phyloP scores from a whole-genome alignment of 345 rosid species.

The Turritis glabra region DNA sequence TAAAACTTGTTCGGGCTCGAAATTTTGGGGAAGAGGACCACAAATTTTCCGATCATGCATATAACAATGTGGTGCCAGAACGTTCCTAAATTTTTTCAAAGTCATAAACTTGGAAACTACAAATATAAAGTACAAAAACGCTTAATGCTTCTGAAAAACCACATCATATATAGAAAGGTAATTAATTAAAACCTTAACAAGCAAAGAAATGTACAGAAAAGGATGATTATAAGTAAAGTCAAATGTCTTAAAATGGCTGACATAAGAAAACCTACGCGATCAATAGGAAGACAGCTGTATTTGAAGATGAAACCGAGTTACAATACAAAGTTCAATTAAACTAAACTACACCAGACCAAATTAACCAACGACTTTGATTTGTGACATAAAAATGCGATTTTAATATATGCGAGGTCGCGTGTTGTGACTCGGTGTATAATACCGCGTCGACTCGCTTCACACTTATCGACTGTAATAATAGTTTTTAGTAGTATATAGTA shows the following conservation, averaged over 20 bases:
- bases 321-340: conserved; percentile 6
- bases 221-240: conserved; percentile 27
- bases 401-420: conserved; percentile 21
- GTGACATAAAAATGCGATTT: neutral
- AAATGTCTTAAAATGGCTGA: conserved; percentile 35
- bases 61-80: conserved; percentile 36
- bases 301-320: conserved; percentile 32
- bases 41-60: conserved; percentile 20
- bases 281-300: conserved; percentile 36
- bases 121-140: neutral
- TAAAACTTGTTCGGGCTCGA: conserved; percentile 18
- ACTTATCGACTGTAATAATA: conserved; percentile 1
- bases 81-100: conserved; percentile 11
- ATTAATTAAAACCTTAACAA: conserved; percentile 16
- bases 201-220: conserved; percentile 1
- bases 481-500: neutral
- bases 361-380: conserved; percentile 25
- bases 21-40: conserved; percentile 29
- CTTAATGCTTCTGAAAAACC: conserved; percentile 1
- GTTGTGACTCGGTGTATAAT: conserved; percentile 26
- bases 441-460: conserved; percentile 37
- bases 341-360: conserved; percentile 3
- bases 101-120: conserved; percentile 17
- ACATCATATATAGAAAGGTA: conserved; percentile 7
- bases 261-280: conserved; percentile 16